Percentiles rank a stretch among this genome's conserved stretches.
Evolutionary conservation across 208 protist genomes (phyloP).

Genomic region (Leishmania guyanensis): DNA sequence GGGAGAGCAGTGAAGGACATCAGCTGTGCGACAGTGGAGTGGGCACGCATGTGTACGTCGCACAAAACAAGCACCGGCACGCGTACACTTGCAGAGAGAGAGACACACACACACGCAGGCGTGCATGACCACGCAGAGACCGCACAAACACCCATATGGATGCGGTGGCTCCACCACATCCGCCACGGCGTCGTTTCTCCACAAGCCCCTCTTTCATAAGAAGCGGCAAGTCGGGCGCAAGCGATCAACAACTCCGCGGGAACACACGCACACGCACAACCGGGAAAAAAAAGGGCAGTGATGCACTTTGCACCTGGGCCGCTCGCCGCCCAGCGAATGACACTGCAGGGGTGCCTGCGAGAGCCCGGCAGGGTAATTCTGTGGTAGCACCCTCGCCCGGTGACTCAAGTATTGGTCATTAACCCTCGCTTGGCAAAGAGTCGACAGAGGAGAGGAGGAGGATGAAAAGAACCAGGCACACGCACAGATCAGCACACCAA

Average conservation of each 20-base stretch:
- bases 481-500: background rate
- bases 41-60: background rate
- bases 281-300: background rate
- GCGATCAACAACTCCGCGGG: background rate
- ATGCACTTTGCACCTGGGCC: background rate
- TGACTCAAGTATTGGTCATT: background rate
- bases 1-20: background rate
- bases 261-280: background rate
- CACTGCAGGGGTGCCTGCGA: background rate
- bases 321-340: background rate
- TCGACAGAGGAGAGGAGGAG: background rate
- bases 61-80: background rate
- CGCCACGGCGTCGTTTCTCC: background rate
- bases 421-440: background rate
- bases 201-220: background rate
- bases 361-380: background rate
- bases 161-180: background rate
- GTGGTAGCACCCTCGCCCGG: background rate
- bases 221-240: background rate
- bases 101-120: background rate
- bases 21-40: background rate
- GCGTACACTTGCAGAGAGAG: background rate
- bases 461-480: background rate
- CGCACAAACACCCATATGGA: background rate
- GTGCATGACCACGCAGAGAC: background rate